These are phyloP conservation scores for Monascus ruber DNA, from an alignment of 2,329 filamentous ascomycete genomes.

Conservation along the genomic window DNA sequence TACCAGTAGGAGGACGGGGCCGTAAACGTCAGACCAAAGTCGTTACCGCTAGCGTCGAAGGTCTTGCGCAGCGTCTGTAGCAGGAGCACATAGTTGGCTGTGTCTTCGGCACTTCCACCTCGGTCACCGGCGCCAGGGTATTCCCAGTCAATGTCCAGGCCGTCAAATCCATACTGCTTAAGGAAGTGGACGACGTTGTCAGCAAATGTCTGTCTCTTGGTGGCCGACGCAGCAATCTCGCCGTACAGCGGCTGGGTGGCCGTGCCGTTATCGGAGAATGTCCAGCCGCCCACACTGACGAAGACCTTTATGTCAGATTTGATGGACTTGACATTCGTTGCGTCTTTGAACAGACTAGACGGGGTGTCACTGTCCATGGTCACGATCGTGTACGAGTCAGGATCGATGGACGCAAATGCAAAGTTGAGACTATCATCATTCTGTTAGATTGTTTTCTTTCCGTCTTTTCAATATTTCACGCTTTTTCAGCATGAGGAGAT, in stretches of 20 bases:
- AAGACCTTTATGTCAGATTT: conserved; percentile 19
- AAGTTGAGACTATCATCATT: too few relatives aligned
- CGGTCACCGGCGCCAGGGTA: conserved; percentile 11
- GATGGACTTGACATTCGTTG: conserved; percentile 22
- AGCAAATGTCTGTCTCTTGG: conserved; percentile 4
- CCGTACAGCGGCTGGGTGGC: conserved; percentile 5
- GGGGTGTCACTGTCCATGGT: not conserved
- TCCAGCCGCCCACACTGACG: conserved; percentile 14
- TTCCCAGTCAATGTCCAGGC: conserved; percentile 15
- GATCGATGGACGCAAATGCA: too few relatives aligned
- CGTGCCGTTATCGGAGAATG: conserved; percentile 4
- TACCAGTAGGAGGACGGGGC: conserved; percentile 13
- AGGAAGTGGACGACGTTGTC: conserved; percentile 8
- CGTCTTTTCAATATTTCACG: too few relatives aligned
- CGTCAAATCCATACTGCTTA: conserved; percentile 12
- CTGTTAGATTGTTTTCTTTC: too few relatives aligned
- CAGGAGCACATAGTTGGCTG: conserved; percentile 7
- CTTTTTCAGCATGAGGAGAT: too few relatives aligned
- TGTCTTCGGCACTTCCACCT: conserved; percentile 7
- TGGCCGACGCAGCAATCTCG: conserved; percentile 1
- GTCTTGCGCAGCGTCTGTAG: conserved; percentile 5
- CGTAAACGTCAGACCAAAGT: conserved; percentile 9
- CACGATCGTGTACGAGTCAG: too few relatives aligned
- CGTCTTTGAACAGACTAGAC: conserved; percentile 1
- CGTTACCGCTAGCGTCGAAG: conserved; percentile 1